These are phyloP conservation scores for Amoeboaphelidium occidentale DNA, from an alignment of 371 early-diverging fungal genomes.

Conservation along the genomic window DNA sequence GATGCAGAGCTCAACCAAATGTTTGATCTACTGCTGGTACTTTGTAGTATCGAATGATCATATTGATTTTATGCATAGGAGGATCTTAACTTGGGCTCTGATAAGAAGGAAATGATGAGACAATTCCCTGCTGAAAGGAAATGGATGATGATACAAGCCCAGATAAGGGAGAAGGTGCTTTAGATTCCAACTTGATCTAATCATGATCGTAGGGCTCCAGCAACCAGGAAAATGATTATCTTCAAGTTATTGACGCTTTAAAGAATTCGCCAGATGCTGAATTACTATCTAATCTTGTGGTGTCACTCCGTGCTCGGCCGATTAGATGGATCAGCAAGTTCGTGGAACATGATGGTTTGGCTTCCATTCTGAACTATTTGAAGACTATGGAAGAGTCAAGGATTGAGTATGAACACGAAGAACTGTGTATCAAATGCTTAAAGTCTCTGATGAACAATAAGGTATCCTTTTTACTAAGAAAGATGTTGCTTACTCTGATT, in stretches of 20 bases:
- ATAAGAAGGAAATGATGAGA: constrained; percentile 19
- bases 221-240: constrained; percentile 2
- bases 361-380: constrained; percentile 15
- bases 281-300: constrained; percentile 14
- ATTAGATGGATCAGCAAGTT: constrained; percentile 23
- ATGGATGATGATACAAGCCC: constrained; percentile 23
- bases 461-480: neutral
- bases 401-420: constrained; percentile 19
- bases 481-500: neutral
- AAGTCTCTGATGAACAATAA: constrained; percentile 27
- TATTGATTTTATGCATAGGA: constrained; percentile 17
- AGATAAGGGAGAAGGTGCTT: constrained; percentile 8
- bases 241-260: constrained; percentile 12
- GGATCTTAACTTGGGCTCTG: constrained; percentile 1
- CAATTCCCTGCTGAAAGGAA: constrained; percentile 16
- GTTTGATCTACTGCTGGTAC: neutral
- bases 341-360: constrained; percentile 19
- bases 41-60: constrained; percentile 12
- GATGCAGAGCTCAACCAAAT: neutral
- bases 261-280: constrained; percentile 11
- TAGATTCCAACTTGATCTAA: constrained; percentile 10
- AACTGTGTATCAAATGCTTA: constrained; percentile 22
- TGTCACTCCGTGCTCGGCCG: constrained; percentile 16
- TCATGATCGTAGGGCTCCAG: constrained; percentile 9
- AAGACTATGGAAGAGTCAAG: constrained; percentile 8